These are phyloP conservation scores for Lachnellula occidentalis DNA, from an alignment of 2,329 filamentous ascomycete genomes.

Conservation along the genomic window DNA sequence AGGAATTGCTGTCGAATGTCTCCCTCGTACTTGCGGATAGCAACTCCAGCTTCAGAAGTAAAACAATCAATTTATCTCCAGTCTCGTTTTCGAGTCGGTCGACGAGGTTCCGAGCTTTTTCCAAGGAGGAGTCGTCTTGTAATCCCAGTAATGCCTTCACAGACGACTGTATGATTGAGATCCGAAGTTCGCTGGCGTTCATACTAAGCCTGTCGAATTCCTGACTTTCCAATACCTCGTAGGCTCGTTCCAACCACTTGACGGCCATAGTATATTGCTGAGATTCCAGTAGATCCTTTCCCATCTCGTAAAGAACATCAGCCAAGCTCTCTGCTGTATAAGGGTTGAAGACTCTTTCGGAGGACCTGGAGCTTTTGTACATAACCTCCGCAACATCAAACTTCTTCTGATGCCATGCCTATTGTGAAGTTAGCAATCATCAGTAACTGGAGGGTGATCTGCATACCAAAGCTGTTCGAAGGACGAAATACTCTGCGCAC, in stretches of 20 bases:
- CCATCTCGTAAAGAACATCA: slow-evolving; percentile 68
- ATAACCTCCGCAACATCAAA: slow-evolving; percentile 75
- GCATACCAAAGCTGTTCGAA: slow-evolving; percentile 49
- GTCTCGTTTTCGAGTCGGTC: slow-evolving; percentile 56
- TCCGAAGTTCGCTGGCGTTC: slow-evolving; percentile 57
- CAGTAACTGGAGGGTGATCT: not conserved
- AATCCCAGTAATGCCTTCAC: slow-evolving; percentile 50
- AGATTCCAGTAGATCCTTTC: slow-evolving; percentile 50
- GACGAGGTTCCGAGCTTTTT: slow-evolving; percentile 53
- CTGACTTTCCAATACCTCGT: slow-evolving; percentile 51
- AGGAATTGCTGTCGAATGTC: slow-evolving; percentile 43
- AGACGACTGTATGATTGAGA: slow-evolving; percentile 60
- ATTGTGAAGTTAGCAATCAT: slow-evolving; percentile 21
- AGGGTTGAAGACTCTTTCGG: slow-evolving; percentile 39
- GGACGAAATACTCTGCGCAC: slow-evolving; percentile 30
- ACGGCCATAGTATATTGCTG: slow-evolving; percentile 50
- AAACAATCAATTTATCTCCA: slow-evolving; percentile 58
- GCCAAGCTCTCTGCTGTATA: slow-evolving; percentile 54
- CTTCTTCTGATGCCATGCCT: slow-evolving; percentile 71
- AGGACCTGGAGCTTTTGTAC: slow-evolving; percentile 54
- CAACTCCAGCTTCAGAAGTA: slow-evolving; percentile 64
- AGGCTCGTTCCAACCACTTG: slow-evolving; percentile 70
- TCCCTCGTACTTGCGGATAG: slow-evolving; percentile 45
- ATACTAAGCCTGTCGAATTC: slow-evolving; percentile 50
- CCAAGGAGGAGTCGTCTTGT: slow-evolving; percentile 38